Percentiles rank a stretch among this genome's conserved stretches.
These are phyloP conservation scores for Ogataea polymorpha DNA, from an alignment of 805 yeast genomes.

Conservation along the genomic window DNA sequence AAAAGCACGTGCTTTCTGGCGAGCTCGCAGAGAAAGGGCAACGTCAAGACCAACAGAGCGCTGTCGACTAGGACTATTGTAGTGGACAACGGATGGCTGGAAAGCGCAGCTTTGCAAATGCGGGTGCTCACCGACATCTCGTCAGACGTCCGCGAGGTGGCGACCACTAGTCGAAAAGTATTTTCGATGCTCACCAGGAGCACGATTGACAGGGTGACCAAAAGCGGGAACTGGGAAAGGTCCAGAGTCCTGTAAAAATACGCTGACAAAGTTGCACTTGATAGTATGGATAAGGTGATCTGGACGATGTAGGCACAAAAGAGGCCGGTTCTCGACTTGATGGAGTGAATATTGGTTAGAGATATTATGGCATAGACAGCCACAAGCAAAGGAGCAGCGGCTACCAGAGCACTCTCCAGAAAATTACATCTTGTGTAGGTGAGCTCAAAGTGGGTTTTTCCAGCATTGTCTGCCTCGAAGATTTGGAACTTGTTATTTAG, in stretches of 20 bases:
- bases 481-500: neutral
- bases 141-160: conserved; percentile 39
- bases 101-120: conserved; percentile 35
- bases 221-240: conserved; percentile 38
- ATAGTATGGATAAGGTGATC: conserved; percentile 35
- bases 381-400: conserved; percentile 21
- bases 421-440: conserved; percentile 11
- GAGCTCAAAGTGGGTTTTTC: conserved; percentile 12
- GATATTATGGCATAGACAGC: conserved; percentile 31
- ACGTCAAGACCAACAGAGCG: conserved; percentile 21
- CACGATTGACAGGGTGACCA: conserved; percentile 40
- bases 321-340: conserved; percentile 46
- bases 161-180: conserved; percentile 42
- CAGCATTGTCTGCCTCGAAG: conserved; percentile 3
- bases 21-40: conserved; percentile 28
- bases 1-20: conserved; percentile 44
- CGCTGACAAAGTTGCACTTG: conserved; percentile 43
- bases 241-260: conserved; percentile 34
- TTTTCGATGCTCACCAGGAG: conserved; percentile 45
- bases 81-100: conserved; percentile 38
- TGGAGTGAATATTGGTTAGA: conserved; percentile 38
- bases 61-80: conserved; percentile 29
- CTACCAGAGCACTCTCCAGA: conserved; percentile 20
- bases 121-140: conserved; percentile 40
- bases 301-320: conserved; percentile 43